These are phyloP conservation scores for Leishmania tarentolae DNA, from an alignment of 208 protist genomes.

Conservation along the genomic window DNA sequence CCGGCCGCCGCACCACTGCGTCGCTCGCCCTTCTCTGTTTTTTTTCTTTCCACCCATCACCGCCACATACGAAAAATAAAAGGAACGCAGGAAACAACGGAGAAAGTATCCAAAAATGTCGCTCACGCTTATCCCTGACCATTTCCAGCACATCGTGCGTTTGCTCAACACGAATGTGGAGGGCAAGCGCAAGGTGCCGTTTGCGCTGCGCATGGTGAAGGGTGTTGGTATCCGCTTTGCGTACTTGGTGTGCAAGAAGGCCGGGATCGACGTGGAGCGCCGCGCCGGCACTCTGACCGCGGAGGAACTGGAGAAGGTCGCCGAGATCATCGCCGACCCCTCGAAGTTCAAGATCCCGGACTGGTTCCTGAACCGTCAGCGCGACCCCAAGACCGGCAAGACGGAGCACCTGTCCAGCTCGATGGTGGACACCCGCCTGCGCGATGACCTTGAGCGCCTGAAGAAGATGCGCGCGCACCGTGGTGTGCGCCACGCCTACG, in stretches of 20 bases:
- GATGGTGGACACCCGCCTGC: conserved; percentile 96
- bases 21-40: neutral
- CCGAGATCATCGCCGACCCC: conserved; percentile 98
- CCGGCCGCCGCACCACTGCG: neutral
- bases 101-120: conserved; percentile 32
- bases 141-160: conserved; percentile 99
- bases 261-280: conserved; percentile 97
- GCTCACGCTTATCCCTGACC: conserved; percentile 59
- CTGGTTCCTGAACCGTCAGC: conserved; percentile 99
- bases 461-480: conserved; percentile 99
- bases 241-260: conserved; percentile 99
- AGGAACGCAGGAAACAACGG: neutral
- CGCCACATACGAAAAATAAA: neutral
- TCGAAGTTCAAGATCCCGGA: conserved; percentile 99
- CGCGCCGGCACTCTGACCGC: conserved; percentile 90
- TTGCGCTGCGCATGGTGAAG: conserved; percentile 98
- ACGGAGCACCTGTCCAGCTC: conserved; percentile 97
- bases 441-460: conserved; percentile 99
- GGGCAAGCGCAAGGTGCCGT: conserved; percentile 97
- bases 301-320: conserved; percentile 97
- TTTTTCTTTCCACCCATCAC: neutral
- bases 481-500: conserved; percentile 99
- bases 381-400: conserved; percentile 98
- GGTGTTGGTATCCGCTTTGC: conserved; percentile 99
- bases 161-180: conserved; percentile 99